phyloP scores from a whole-genome alignment of 139 green algal genomes.

The Edaphochlamys debaryana region DNA sequence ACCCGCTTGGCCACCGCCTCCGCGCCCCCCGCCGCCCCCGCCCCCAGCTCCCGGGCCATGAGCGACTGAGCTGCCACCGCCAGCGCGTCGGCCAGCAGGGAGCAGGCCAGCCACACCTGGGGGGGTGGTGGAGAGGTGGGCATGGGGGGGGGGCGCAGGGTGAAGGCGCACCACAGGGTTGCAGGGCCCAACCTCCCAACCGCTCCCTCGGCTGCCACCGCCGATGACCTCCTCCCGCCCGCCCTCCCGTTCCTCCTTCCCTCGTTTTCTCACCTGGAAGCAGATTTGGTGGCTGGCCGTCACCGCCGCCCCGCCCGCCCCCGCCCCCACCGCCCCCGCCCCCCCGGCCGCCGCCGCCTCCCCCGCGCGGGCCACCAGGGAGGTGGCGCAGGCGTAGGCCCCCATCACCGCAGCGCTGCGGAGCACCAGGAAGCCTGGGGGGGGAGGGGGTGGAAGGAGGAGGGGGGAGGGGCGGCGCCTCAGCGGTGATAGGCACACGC shows the following conservation, averaged over 20 bases:
- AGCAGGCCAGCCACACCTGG: conserved; percentile 83
- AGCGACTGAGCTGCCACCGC: conserved; percentile 85
- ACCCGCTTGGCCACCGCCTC: conserved; percentile 43
- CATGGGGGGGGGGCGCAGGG: not conserved
- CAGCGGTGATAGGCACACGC: too few species aligned
- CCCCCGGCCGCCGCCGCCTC: conserved; percentile 52
- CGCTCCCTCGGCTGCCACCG: not conserved
- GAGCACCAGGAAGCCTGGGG: conserved; percentile 73
- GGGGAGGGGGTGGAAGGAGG: not conserved
- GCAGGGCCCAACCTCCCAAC: too few species aligned
- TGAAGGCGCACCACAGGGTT: not conserved
- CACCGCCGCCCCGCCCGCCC: conserved; percentile 52
- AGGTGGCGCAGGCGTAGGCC: conserved; percentile 73
- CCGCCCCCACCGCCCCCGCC: too few species aligned
- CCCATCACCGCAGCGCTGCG: conserved; percentile 69
- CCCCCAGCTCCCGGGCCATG: conserved; percentile 65
- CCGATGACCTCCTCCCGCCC: not conserved
- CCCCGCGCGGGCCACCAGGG: conserved; percentile 61
- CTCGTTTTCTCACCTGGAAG: conserved; percentile 51
- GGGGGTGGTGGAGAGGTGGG: not conserved
- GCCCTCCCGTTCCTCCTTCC: not conserved
- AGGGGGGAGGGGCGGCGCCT: not conserved
- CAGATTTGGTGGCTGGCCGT: conserved; percentile 76
- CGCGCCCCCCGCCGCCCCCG: conserved; percentile 3
- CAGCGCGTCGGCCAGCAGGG: conserved; percentile 79